Evolutionary conservation across 1,139 yeast species (phyloP), one percentile per base, ranked within the genome.

Genomic region (Geotrichum histeridarum): DNA sequence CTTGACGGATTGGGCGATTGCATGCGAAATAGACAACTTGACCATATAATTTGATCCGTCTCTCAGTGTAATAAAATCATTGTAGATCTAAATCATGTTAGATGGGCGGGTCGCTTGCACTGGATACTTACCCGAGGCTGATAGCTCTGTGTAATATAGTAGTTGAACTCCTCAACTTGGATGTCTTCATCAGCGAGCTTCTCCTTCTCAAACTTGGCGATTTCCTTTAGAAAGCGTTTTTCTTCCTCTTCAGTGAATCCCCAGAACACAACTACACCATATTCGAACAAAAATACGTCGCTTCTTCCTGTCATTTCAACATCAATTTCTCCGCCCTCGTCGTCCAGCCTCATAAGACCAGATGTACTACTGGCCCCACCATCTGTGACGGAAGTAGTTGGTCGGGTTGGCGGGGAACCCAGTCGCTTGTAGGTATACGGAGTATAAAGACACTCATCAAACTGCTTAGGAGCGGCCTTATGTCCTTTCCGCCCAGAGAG

Each of bases 211-310:
- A 90, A 93, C 60, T 81, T 81, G 27, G 93, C 95, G 61, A 93
- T 73, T 64, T 91, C 97, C 51, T 80, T 81, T 57, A 93, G 73
- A 63, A 93, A 87, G 53, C 91, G 82, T 61, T 82, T 81, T 67
- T 93, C 98, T 69, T 93, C 97, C 54, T 82, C 78, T 55, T 81
- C 78, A 1, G 91, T 81, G 65, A 87, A 93, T 0, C 99, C 98
- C 99, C 99, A 93, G 76, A 91, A 74, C 1, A 93, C 95, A 18
- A 89, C 83, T 14, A 91, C 98, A 31, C 99, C 99, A 68, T 91
- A 91, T 64, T 90, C 97, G 73, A 93, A 93, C 17, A 91, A 76
- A 66, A 90, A 93, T 8, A 89, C 75, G 67, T 90, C 98, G 30
- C 85, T 84, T 42, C 81, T 77, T 50, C 80, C 78, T 62, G 81